These are phyloP conservation scores for Fusarium sp. DNA, from an alignment of 2,329 filamentous ascomycete species.

Conservation along the genomic window DNA sequence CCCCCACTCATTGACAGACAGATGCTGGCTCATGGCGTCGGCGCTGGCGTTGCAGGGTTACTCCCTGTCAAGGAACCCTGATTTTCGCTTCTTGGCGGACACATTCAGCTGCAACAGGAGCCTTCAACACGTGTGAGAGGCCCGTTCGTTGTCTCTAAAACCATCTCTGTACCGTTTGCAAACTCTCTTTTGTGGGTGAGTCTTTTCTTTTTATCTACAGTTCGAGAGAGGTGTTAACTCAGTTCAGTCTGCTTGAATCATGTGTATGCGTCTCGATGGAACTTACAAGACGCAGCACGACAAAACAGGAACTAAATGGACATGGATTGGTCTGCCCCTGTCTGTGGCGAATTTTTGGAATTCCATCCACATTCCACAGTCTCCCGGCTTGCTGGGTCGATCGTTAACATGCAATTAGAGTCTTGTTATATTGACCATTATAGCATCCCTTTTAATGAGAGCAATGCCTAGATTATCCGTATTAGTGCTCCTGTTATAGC, in stretches of 20 bases:
- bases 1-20: background rate
- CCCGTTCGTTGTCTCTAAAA: constrained; percentile 1
- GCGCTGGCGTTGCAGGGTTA: constrained; percentile 12
- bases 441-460: constrained; percentile 2
- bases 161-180: background rate
- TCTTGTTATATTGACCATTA: background rate
- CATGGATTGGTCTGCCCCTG: constrained; percentile 30
- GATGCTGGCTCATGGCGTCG: constrained; percentile 9
- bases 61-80: constrained; percentile 27
- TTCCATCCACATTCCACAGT: constrained; percentile 39
- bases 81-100: constrained; percentile 11
- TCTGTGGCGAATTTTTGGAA: constrained; percentile 29
- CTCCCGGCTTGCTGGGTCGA: constrained; percentile 33
- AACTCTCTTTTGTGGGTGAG: background rate
- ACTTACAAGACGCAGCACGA: constrained; percentile 21
- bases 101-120: constrained; percentile 4
- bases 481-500: background rate
- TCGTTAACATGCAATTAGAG: constrained; percentile 15
- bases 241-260: constrained; percentile 18
- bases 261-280: constrained; percentile 15
- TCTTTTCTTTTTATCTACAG: background rate
- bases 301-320: constrained; percentile 16
- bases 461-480: background rate
- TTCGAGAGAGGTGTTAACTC: background rate
- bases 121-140: constrained; percentile 19